Percentiles rank a stretch among this genome's conserved stretches.
Conservation (phyloP, 2,329 filamentous ascomycete genomes). For the Fusarium sublunatum region DNA sequence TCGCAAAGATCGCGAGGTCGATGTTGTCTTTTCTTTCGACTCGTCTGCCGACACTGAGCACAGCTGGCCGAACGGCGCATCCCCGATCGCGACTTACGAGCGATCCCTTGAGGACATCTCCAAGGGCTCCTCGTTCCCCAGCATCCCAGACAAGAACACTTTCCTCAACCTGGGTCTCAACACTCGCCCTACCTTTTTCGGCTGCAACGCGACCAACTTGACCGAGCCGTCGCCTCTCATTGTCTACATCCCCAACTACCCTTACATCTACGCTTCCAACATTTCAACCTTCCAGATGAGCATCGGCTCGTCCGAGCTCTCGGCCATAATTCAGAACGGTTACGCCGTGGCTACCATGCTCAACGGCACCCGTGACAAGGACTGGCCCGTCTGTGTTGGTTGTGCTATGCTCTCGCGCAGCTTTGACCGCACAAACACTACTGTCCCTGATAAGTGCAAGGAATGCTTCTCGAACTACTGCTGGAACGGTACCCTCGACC, state of each 20-base stretch:
- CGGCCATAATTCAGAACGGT: constrained; percentile 87
- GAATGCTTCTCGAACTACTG: constrained; percentile 86
- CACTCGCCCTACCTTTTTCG: constrained; percentile 71
- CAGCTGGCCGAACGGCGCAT: constrained; percentile 71
- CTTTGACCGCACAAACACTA: constrained; percentile 75
- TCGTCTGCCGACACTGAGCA: constrained; percentile 69
- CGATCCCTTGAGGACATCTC: constrained; percentile 61
- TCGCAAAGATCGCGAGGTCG: constrained; percentile 62
- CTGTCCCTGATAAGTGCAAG: constrained; percentile 76
- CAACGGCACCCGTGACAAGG: constrained; percentile 77
- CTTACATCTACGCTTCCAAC: constrained; percentile 82
- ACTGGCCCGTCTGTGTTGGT: constrained; percentile 87
- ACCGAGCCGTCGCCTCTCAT: constrained; percentile 72
- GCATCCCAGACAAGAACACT: constrained; percentile 64
- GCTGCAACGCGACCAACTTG: constrained; percentile 68
- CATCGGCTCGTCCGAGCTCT: constrained; percentile 74
- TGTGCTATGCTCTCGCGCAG: constrained; percentile 87
- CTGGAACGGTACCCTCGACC: constrained; percentile 82
- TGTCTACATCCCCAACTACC: constrained; percentile 84
- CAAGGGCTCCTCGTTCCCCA: constrained; percentile 68
- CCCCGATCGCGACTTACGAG: constrained; percentile 67
- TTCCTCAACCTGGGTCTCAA: constrained; percentile 70
- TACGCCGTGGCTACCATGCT: constrained; percentile 85
- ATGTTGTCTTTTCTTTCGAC: constrained; percentile 74
- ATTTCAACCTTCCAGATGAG: constrained; percentile 77